Base-by-base conservation (phyloP, 306 rosid genomes). In the Glycine soja region DNA sequence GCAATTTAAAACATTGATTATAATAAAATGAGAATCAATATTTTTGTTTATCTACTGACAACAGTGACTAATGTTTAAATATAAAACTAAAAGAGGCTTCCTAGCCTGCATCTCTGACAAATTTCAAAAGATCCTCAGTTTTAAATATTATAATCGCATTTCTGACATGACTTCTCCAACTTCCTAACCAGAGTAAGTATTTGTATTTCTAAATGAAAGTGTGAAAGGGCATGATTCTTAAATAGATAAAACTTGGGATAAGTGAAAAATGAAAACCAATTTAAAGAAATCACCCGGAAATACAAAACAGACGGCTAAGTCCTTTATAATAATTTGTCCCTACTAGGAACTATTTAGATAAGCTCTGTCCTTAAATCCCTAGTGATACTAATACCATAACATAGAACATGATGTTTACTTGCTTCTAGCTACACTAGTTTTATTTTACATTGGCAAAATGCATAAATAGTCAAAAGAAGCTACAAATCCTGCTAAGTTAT, bases 301-400 rank as follows among this genome's bases (percentile, higher is more conserved):
- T 19, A 61, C 78, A 59, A 80, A 59, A 3, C 15, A 59, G 53
- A 48, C 16, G 63, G 15, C 64, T 12, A 16, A 5, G 10, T 4
- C 51, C 70, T 68, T 43, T n/a, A 4, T 38, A 38, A 54, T 78
- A 65, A 52, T 16, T 36, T 10, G 64, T 66, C 6, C 32, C 57
- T 24, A 75, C n/a, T 51, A 0, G 8, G 6, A 66, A 53, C 54
- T 50, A 43, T 61, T 62, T 62, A 48, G 14, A 18, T 3, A 48
- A 34, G 19, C 34, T 48, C 8, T 61, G 65, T 80, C 38, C 38
- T 57, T 72, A 50, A 36, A 18, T 81, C 70, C 59, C 51, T 62
- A 72, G 65, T 51, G 32, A 70, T 64, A 70, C 72, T 51, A 16
- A 70, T 64, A 70, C 72, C 82, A 63, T 43, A 77, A 32, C 79